Evolutionary conservation across 345 rosid genomes (phyloP), one percentile per base, ranked within the genome.

Genomic region (Pelargonium nanum): DNA sequence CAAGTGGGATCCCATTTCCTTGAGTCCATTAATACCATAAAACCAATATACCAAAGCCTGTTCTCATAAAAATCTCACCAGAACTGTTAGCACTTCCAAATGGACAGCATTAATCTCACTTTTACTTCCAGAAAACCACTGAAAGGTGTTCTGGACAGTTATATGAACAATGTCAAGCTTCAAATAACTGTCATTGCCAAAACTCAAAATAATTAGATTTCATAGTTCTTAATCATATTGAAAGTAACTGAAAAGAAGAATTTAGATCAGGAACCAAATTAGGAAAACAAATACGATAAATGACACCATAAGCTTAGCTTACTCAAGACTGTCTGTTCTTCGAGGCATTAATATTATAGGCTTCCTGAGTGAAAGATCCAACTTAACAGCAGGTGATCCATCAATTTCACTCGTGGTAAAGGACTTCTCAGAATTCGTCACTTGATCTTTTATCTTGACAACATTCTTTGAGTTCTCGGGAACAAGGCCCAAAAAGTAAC

Each of bases 321-420:
- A 93, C 99, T 93, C 97, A 50, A 70, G 77, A 75, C 96, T 93
- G 73, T 87, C 84, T 44, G 99, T 93, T 58, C 68, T 78, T 26
- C 83, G 91, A 69, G 99, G 99, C 99, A 93, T 89, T 77, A 90
- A 74, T 77, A 93, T 93, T 67, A 93, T 87, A 56, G 99, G 99
- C 64, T 84, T 87, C 74, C 74, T 79, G 24, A 93, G 89, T 52
- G 99, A 93, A 67, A 93, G 81, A 80, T 85, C 87, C 78, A 93
- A 78, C 81, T 81, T 93, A 45, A 93, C 61, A 71, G 99, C 92
- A 56, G 99, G 97, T 62, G 94, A 89, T 64, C 99, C 99, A 66
- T 89, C 97, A 70, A 89, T 80, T 74, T 89, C 96, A 67, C 90
- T 81, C 26, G 94, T 67, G 6, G 91, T 84, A 73, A 89, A 87